Base-by-base conservation (phyloP, 345 rosid genomes). In the Eucalyptus fibrosa region DNA sequence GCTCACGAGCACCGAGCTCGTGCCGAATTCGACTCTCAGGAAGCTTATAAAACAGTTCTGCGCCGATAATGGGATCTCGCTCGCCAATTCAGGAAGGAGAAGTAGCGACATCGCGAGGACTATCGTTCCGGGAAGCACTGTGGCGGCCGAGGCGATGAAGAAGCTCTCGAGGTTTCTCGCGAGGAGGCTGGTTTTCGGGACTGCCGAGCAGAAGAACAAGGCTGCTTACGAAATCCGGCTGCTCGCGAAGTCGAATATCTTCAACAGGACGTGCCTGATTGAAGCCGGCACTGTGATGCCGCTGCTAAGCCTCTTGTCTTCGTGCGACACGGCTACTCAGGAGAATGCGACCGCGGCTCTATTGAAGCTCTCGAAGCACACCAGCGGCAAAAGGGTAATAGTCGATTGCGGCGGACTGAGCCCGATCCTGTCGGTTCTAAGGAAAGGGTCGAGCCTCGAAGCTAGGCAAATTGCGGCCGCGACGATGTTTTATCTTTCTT, bases 381-480 rank as follows among this genome's bases (percentile, higher is more conserved):
- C 92, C 1, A 88, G 55, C 80, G 98, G 98, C 45, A 95, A 95
- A 94, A 92, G 87, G 42, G 88, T 42, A 45, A 94, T 96, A 10
- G 92, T 92, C 19, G 96, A 95, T 88, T 90, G 86, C n/a, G 96
- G 95, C 24, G 99, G 98, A 87, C 85, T 97, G 69, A 51, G 55
- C 77, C 59, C 91, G 13, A 91, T 97, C 30, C 91, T 95, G 9
- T 89, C 91, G 24, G 96, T 95, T 47, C 95, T 97, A 21, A 93
- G 92, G 40, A 91, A 90, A 28, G 98, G 99, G 40, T 86, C 56
- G 17, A 94, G 93, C 62, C 88, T 93, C 83, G 99, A 97, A 93
- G 94, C 96, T 7, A 93, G 91, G 91, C 92, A 96, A 88, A 91
- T 67, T 18, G 95, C 98, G 1, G 97, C 99, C 4, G 97, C 99